phyloP scores from a whole-genome alignment of 306 rosid genomes.

The Glycyrrhiza uralensis region DNA sequence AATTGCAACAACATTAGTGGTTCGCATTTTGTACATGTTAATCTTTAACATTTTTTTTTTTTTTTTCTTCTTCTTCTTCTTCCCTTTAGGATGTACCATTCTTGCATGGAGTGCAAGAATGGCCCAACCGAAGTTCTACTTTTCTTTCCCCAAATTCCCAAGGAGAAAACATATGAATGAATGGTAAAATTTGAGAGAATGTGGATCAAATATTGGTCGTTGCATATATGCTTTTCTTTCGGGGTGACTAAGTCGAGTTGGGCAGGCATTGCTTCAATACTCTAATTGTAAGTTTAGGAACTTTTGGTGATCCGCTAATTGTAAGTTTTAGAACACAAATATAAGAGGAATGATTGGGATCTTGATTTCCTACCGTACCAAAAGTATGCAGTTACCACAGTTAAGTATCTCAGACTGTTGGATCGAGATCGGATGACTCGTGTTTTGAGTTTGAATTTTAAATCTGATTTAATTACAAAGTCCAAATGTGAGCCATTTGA shows the following conservation, averaged over 20 bases:
- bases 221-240: not conserved
- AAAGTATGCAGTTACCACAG: no score
- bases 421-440: no score
- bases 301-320: no score
- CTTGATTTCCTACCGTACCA: no score
- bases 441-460: no score
- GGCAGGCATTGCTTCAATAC: not conserved
- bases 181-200: not conserved
- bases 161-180: not conserved
- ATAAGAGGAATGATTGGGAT: no score
- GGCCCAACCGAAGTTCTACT: slow-evolving; percentile 7
- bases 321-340: no score
- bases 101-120: slow-evolving; percentile 12
- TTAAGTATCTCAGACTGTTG: no score
- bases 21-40: not conserved
- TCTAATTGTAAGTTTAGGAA: no score
- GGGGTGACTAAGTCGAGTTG: not conserved
- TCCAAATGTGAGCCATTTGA: no score
- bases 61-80: no score
- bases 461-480: no score
- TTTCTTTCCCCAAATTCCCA: not conserved
- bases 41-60: not conserved
- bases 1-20: not conserved
- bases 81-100: not conserved
- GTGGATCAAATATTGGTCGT: not conserved